Conservation (phyloP, 2,329 filamentous ascomycete genomes). For the Scytalidium sp. region DNA sequence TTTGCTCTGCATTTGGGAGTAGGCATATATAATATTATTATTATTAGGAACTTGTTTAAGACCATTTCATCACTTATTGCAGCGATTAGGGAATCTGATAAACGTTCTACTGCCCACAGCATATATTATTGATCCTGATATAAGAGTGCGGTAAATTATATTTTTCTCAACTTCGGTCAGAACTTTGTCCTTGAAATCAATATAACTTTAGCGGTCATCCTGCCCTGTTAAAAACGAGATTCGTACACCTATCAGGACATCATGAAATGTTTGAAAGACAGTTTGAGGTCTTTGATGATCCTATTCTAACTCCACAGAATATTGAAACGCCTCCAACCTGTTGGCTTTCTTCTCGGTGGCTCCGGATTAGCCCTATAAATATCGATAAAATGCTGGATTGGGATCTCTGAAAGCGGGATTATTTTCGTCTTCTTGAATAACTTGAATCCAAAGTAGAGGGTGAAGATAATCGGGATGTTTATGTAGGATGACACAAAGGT, state of each 20-base stretch:
- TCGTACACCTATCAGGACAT: constrained; percentile 8
- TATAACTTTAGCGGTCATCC: too few species aligned
- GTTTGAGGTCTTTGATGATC: constrained; percentile 2
- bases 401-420: constrained; percentile 32
- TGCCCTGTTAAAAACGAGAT: neutral
- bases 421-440: constrained; percentile 46
- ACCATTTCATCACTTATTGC: too few species aligned
- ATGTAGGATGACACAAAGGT: constrained; percentile 63
- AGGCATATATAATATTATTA: too few species aligned
- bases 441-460: constrained; percentile 53
- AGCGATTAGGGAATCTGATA: too few species aligned
- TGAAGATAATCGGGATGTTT: constrained; percentile 58
- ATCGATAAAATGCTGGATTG: constrained; percentile 34
- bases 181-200: neutral
- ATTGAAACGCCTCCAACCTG: constrained; percentile 19
- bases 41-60: too few species aligned
- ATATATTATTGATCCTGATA: too few species aligned
- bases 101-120: too few species aligned
- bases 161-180: neutral
- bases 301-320: constrained; percentile 19
- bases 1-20: too few species aligned
- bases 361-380: constrained; percentile 27
- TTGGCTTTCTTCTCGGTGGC: constrained; percentile 10
- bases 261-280: constrained; percentile 12
- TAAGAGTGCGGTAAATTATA: neutral